Evolutionary conservation across 495 filamentous ascomycete genomes (phyloP).

Genomic region (Penicillium fimorum): DNA sequence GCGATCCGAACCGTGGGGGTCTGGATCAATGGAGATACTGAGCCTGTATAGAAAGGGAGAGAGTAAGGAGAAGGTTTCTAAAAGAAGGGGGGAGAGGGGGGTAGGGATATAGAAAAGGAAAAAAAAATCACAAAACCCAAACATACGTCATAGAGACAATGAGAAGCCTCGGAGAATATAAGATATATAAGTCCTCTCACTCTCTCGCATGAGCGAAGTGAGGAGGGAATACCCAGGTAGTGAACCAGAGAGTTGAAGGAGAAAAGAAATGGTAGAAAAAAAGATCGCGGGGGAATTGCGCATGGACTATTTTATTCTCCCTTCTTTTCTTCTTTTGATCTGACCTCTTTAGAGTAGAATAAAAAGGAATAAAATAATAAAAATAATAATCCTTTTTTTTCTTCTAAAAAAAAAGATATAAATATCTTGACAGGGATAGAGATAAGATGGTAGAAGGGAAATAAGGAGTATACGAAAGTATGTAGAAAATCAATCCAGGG

Average conservation of each 20-base stretch:
- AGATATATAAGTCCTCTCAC: conserved; percentile 12
- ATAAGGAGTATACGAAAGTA: neutral
- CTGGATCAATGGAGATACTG: conserved; percentile 50
- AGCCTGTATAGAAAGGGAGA: conserved; percentile 33
- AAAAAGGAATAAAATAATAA: neutral
- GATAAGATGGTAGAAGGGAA: neutral
- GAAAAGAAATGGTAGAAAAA: conserved; percentile 3
- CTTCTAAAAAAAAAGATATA: neutral
- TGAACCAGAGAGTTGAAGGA: conserved; percentile 1
- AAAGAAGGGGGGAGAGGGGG: neutral
- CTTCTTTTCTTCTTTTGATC: neutral
- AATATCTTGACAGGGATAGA: neutral
- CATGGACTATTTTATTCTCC: conserved; percentile 3
- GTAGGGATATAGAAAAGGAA: neutral
- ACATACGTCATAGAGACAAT: conserved; percentile 34
- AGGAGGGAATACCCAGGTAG: conserved; percentile 15
- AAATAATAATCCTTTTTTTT: neutral
- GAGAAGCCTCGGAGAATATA: conserved; percentile 11
- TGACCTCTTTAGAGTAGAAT: neutral
- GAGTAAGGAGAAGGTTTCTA: conserved; percentile 2
- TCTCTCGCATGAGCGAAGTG: conserved; percentile 17
- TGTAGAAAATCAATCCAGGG: neutral
- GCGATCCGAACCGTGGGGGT: conserved; percentile 42
- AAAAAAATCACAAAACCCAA: conserved; percentile 15
- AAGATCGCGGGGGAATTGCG: conserved; percentile 9